Percentiles rank a stretch among this genome's conserved stretches.
Evolutionary conservation across 2,329 filamentous ascomycete genomes (phyloP).

Genomic region (Bipolaris oryzae): DNA sequence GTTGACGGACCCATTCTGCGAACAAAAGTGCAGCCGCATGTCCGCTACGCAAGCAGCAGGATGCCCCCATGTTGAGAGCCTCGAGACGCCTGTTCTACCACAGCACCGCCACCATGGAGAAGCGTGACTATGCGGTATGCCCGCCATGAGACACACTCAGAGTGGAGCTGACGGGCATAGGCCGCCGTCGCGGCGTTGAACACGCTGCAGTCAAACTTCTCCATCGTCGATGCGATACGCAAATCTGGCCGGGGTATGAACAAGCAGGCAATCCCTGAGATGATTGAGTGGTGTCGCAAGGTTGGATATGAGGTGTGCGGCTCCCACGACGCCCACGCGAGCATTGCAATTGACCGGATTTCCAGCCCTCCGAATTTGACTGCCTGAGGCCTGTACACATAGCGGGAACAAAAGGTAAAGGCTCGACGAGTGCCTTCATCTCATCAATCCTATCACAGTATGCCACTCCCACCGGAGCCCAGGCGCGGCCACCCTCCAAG

Average conservation of each 20-base stretch:
- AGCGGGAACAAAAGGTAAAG: slow-evolving; percentile 93
- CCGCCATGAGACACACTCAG: not conserved
- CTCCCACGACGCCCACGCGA: slow-evolving; percentile 16
- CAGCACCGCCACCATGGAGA: slow-evolving; percentile 34
- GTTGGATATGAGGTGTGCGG: slow-evolving; percentile 74
- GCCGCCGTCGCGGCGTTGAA: slow-evolving; percentile 77
- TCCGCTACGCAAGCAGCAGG: slow-evolving; percentile 2
- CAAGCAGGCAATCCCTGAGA: slow-evolving; percentile 77
- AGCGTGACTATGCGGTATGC: slow-evolving; percentile 46
- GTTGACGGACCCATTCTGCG: slow-evolving; percentile 13
- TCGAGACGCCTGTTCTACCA: slow-evolving; percentile 28
- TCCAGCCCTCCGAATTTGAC: slow-evolving; percentile 66
- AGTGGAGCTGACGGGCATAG: slow-evolving; percentile 45
- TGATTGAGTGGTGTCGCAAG: slow-evolving; percentile 75
- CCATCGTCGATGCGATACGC: slow-evolving; percentile 75
- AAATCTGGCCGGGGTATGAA: slow-evolving; percentile 78
- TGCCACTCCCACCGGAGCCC: slow-evolving; percentile 46
- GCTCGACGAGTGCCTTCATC: slow-evolving; percentile 83
- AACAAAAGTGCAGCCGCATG: slow-evolving; percentile 21
- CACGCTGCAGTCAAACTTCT: slow-evolving; percentile 78
- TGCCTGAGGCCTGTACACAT: slow-evolving; percentile 75
- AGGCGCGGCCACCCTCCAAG: slow-evolving; percentile 53
- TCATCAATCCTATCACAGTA: slow-evolving; percentile 77
- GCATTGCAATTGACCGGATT: slow-evolving; percentile 13
- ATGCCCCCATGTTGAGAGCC: slow-evolving; percentile 44